Percentiles rank a stretch among this genome's conserved stretches.
phyloP scores from a whole-genome alignment of 345 rosid genomes.

The Syzygium aromaticum region DNA sequence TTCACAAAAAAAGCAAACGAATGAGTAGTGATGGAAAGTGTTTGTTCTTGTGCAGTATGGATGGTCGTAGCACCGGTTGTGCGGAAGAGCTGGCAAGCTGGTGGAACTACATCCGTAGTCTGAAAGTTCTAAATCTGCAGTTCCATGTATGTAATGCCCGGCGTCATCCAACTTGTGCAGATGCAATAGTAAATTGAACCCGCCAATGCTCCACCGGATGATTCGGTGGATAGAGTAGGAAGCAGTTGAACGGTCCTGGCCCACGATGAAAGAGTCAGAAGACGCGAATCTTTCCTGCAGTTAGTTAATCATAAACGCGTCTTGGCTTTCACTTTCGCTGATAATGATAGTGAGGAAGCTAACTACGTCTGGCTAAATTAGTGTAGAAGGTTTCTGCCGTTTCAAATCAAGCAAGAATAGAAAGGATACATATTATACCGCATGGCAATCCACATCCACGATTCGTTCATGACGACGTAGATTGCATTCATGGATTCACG shows the following conservation, averaged over 20 bases:
- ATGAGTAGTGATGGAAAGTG: not conserved
- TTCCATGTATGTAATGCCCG: not conserved
- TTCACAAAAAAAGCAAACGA: not conserved
- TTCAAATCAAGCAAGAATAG: not conserved
- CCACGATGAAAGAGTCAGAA: not conserved
- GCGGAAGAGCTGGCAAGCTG: constrained; percentile 37
- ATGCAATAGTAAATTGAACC: not conserved
- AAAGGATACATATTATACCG: not conserved
- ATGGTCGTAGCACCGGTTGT: constrained; percentile 74
- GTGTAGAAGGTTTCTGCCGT: not conserved
- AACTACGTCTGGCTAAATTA: not conserved
- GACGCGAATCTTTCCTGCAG: not conserved
- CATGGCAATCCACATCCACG: not conserved
- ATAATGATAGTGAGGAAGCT: not conserved
- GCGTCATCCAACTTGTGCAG: not conserved
- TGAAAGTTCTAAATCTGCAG: not conserved
- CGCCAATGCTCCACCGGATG: not conserved
- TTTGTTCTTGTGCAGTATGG: constrained; percentile 56
- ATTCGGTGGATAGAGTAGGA: not conserved
- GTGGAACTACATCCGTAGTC: constrained; percentile 16
- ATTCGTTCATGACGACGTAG: not conserved
- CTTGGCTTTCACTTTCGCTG: not conserved
- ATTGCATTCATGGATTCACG: not conserved
- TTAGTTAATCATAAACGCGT: not conserved
- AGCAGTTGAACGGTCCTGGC: not conserved